Evolutionary conservation across 2,329 filamentous ascomycete species (phyloP).

Genomic region (Pyrenochaeta sp.): DNA sequence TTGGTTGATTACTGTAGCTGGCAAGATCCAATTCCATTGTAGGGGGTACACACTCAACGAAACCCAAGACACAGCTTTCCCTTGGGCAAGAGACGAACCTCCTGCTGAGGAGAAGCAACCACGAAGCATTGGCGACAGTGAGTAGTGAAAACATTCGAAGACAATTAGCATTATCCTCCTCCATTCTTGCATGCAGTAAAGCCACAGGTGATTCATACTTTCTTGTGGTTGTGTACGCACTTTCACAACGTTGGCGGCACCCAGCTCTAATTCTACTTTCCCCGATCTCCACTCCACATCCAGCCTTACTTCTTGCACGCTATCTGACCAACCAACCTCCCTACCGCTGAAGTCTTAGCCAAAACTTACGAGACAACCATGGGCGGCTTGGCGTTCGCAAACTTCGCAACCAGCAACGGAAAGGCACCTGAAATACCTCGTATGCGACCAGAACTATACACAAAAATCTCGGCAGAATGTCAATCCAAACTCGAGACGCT

Average conservation of each 20-base stretch:
- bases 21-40: too few relatives aligned
- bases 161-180: neutral
- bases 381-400: slow-evolving; percentile 64
- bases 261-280: neutral
- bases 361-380: slow-evolving; percentile 54
- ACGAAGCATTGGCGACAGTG: too few relatives aligned
- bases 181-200: neutral
- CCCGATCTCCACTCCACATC: neutral
- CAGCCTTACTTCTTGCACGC: too few relatives aligned
- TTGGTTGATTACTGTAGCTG: too few relatives aligned
- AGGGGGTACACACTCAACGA: too few relatives aligned
- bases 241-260: neutral
- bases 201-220: neutral
- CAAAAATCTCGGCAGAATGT: slow-evolving; percentile 58
- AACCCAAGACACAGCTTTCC: too few relatives aligned
- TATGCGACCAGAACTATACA: slow-evolving; percentile 69
- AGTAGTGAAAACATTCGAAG: too few relatives aligned
- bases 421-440: slow-evolving; percentile 68
- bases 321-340: too few relatives aligned
- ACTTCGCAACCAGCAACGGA: slow-evolving; percentile 44
- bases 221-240: neutral
- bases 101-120: too few relatives aligned
- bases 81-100: too few relatives aligned
- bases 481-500: slow-evolving; percentile 58
- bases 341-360: too few relatives aligned